A percentile compares a stretch with the other conserved stretches of the same genome.
Evolutionary conservation across 345 rosid species (phyloP).

Genomic region (Schrenkiella parvula): DNA sequence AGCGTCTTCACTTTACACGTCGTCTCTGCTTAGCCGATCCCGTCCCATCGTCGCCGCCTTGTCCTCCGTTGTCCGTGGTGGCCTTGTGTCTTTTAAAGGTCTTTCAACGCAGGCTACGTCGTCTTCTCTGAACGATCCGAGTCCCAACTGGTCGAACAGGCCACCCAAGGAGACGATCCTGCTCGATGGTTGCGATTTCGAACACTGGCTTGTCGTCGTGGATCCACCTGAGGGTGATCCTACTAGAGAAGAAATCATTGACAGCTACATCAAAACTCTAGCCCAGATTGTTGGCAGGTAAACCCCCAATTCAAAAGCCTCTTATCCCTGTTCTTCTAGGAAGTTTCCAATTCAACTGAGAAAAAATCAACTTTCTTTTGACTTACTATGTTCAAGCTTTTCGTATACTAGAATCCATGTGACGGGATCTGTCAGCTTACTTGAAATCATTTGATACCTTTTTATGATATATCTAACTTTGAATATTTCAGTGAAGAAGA

Average conservation of each 20-base stretch:
- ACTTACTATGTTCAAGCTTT: too few species aligned
- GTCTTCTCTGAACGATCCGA: constrained; percentile 65
- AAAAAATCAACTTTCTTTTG: too few species aligned
- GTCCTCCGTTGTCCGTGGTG: constrained; percentile 24
- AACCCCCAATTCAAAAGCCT: not conserved
- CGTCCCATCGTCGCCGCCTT: constrained; percentile 13
- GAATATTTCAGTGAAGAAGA: constrained; percentile 59
- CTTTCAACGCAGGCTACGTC: constrained; percentile 50
- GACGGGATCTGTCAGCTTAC: not conserved
- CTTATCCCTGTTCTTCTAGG: not conserved
- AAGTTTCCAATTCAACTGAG: too few species aligned
- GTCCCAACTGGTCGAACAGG: constrained; percentile 87
- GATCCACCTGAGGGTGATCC: constrained; percentile 60
- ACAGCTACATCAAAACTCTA: constrained; percentile 66
- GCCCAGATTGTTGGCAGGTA: constrained; percentile 77
- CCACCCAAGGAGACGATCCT: constrained; percentile 91
- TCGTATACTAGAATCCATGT: not conserved
- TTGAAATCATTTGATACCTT: not conserved
- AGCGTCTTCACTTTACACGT: constrained; percentile 15
- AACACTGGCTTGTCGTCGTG: constrained; percentile 93
- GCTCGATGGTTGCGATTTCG: constrained; percentile 90
- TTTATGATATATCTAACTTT: not conserved
- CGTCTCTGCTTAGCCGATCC: constrained; percentile 25
- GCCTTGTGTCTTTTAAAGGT: constrained; percentile 22
- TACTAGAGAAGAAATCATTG: constrained; percentile 86